Conservation (phyloP, 2,329 filamentous ascomycete species). For the Beauveria pseudobassiana region DNA sequence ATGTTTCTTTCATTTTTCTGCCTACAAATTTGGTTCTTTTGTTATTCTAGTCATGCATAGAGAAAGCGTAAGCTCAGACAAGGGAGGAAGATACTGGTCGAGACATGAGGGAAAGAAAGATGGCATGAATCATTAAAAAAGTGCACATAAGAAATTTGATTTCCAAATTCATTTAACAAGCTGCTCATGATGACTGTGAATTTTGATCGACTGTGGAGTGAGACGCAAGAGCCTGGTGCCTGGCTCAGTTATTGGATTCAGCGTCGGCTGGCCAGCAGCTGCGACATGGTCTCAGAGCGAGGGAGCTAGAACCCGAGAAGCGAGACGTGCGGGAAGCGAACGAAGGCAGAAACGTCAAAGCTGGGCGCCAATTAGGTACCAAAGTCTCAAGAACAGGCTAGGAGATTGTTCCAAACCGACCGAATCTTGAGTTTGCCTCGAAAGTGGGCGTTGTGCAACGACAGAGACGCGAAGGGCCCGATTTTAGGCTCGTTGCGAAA, state of each 20-base stretch:
- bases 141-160: not conserved
- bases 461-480: no score
- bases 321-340: not conserved
- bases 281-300: not conserved
- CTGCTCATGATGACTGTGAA: not conserved
- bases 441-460: not conserved
- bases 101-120: not conserved
- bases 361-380: not conserved
- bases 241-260: not conserved
- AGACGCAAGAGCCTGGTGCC: not conserved
- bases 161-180: not conserved
- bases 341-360: not conserved
- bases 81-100: not conserved
- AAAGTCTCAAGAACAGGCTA: not conserved
- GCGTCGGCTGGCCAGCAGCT: not conserved
- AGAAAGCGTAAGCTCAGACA: constrained; percentile 5
- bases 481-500: no score
- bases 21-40: not conserved
- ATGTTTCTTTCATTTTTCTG: not conserved
- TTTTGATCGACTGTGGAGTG: not conserved
- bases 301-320: not conserved
- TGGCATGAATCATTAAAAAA: not conserved
- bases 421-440: not conserved
- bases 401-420: not conserved
- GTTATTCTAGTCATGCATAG: not conserved